Evolutionary conservation across 2,329 filamentous ascomycete species (phyloP), one percentile per base, ranked within the genome.

Genomic region (Xylogone sp.): DNA sequence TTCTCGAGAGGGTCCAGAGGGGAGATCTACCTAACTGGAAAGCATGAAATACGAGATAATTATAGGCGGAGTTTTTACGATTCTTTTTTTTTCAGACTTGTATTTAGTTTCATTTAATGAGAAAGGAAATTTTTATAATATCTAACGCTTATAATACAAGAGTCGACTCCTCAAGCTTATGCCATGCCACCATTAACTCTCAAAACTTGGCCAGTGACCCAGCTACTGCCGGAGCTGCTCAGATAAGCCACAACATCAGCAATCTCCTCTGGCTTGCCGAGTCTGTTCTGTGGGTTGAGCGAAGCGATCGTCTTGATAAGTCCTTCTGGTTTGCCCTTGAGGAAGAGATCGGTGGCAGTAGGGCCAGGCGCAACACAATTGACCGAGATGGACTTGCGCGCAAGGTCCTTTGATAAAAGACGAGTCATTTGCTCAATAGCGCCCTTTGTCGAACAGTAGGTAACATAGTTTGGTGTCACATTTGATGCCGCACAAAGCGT

Each of bases 401-500:
- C 74, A 2, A 81, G 69, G 50, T 79, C 76, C 57, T 79, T 81
- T 4, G 75, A 74, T 31, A 81, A 53, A 1, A 74, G 63, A 1
- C 76, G 70, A 0, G 71, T 71, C 67, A 81, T 75, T 56, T 80
- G 75, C 62, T 81, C 77, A 42, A 82, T 71, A 2, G 78, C 75
- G 19, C 76, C 78, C 56, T 82, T 82, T 12, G 74, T 74, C 1
- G 71, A 62, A 13, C 67, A 62, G 60, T 82, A 82, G 12, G 73
- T 62, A 16, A 76, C 63, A 53, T 77, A 77, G 2, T 65, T 60
- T 1, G 72, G 68, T 3, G 67, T 63, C 12, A 78, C 67, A 2
- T 63, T 69, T 1, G 66, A 69, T 9, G 67, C 63, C 7, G 56
- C 56, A 18, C 62, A 68, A 20, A 70, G 66, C 2, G 65, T 69